These are phyloP conservation scores for Mucor indicus DNA, from an alignment of 371 early-diverging fungal species.

Conservation along the genomic window DNA sequence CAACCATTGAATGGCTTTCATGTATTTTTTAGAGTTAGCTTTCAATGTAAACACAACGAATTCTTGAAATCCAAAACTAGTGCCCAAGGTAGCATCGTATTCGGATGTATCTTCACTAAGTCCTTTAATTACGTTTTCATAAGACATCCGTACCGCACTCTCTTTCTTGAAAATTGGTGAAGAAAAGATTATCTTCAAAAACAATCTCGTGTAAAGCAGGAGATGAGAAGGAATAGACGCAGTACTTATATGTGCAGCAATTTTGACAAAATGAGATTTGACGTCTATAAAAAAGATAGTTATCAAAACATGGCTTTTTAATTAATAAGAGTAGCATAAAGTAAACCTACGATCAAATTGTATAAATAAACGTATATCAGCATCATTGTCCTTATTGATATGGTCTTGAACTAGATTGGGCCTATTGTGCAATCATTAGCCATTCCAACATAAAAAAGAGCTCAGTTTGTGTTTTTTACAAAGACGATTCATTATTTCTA, in stretches of 20 bases:
- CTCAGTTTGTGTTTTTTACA: constrained; percentile 34
- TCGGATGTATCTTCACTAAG: constrained; percentile 58
- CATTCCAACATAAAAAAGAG: neutral
- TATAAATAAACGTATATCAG: constrained; percentile 58
- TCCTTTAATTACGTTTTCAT: constrained; percentile 60
- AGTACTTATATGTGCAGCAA: constrained; percentile 50
- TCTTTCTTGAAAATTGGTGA: constrained; percentile 50
- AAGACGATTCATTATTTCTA: constrained; percentile 38
- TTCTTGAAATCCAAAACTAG: constrained; percentile 47
- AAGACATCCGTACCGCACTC: constrained; percentile 35
- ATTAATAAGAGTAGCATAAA: too few relatives aligned
- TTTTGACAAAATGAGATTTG: constrained; percentile 56
- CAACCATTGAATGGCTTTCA: constrained; percentile 57
- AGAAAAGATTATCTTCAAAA: constrained; percentile 58
- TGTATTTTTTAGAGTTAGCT: constrained; percentile 50
- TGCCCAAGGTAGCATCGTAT: constrained; percentile 50
- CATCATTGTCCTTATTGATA: constrained; percentile 44
- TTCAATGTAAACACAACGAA: constrained; percentile 50
- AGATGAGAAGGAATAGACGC: constrained; percentile 48
- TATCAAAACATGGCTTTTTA: neutral
- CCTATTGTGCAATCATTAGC: constrained; percentile 11
- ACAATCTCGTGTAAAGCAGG: constrained; percentile 56
- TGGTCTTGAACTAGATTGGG: constrained; percentile 53
- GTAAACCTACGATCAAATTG: constrained; percentile 65
- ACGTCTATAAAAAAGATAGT: constrained; percentile 38